phyloP scores from a whole-genome alignment of 345 rosid species.

The Fremontodendron californicum region DNA sequence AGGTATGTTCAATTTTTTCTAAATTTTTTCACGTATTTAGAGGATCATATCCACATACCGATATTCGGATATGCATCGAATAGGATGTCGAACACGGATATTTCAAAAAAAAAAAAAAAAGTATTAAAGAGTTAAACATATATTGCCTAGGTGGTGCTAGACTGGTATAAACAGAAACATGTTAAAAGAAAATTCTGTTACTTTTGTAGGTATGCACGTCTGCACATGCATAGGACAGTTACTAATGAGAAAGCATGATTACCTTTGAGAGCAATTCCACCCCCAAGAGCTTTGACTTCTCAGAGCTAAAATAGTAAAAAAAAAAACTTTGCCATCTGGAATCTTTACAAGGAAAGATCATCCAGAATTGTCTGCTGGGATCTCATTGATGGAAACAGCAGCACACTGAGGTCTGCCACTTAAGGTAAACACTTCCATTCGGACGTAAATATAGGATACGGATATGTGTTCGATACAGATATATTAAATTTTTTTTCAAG shows the following conservation, averaged over 20 bases:
- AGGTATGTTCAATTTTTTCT: too few relatives aligned
- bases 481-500: too few relatives aligned
- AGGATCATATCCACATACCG: too few relatives aligned
- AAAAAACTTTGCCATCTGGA: slow-evolving; percentile 45
- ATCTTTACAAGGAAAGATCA: slow-evolving; percentile 65
- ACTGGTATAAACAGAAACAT: not conserved
- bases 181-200: not conserved
- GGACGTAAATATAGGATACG: too few relatives aligned
- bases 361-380: slow-evolving; percentile 68
- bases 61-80: too few relatives aligned
- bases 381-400: slow-evolving; percentile 53
- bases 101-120: too few relatives aligned
- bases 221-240: not conserved
- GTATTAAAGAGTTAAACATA: not conserved
- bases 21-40: too few relatives aligned
- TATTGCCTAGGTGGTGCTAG: not conserved
- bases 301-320: slow-evolving; percentile 94
- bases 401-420: slow-evolving; percentile 45
- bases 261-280: slow-evolving; percentile 82
- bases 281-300: slow-evolving; percentile 84
- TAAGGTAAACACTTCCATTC: slow-evolving; percentile 59
- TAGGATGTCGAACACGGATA: too few relatives aligned
- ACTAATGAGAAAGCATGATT: slow-evolving; percentile 1
- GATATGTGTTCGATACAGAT: too few relatives aligned
- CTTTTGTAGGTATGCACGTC: not conserved